These are phyloP conservation scores for Cudoniella acicularis DNA, from an alignment of 495 filamentous ascomycete genomes.

Conservation along the genomic window DNA sequence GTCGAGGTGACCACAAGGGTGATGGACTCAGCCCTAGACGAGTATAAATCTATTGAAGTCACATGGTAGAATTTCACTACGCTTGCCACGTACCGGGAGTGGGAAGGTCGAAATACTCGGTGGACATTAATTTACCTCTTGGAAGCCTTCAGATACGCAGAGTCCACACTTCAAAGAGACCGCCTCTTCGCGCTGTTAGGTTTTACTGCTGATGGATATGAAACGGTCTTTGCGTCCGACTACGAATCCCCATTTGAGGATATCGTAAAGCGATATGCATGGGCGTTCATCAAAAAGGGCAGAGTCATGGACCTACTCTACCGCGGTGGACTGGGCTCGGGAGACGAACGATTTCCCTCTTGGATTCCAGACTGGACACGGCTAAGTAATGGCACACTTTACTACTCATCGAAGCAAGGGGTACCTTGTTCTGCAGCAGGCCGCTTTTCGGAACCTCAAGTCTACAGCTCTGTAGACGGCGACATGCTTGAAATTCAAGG, in stretches of 20 bases:
- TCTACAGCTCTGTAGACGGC: background rate
- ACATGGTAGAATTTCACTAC: background rate
- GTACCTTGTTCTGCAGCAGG: background rate
- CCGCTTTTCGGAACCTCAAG: background rate
- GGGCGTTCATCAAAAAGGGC: background rate
- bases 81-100: background rate
- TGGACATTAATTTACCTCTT: background rate
- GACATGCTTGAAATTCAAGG: background rate
- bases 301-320: constrained; percentile 7
- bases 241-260: constrained; percentile 7
- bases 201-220: background rate
- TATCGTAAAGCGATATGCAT: constrained; percentile 4
- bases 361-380: constrained; percentile 15
- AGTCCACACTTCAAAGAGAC: constrained; percentile 3
- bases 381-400: background rate
- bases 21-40: too few relatives aligned
- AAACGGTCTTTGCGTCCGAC: constrained; percentile 3
- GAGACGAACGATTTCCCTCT: constrained; percentile 4
- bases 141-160: background rate
- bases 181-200: constrained; percentile 11
- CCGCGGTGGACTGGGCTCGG: background rate
- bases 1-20: background rate
- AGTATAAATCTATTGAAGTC: too few relatives aligned
- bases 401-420: background rate
- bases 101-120: background rate